phyloP scores from a whole-genome alignment of 2,329 filamentous ascomycete genomes.

The Metarhizium rileyi region DNA sequence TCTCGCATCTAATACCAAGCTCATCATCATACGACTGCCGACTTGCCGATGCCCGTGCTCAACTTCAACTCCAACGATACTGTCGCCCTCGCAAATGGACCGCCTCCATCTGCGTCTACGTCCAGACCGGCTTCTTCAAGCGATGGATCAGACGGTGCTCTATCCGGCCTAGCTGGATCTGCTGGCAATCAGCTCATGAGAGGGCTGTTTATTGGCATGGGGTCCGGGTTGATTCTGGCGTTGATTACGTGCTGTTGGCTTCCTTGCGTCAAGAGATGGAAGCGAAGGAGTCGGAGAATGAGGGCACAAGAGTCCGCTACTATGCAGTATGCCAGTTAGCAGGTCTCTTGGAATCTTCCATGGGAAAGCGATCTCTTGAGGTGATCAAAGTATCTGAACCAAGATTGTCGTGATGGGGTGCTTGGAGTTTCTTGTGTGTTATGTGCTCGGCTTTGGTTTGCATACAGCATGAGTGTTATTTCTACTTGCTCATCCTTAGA shows the following conservation, averaged over 20 bases:
- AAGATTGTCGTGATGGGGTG: too few relatives aligned
- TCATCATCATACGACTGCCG: background rate
- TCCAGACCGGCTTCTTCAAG: background rate
- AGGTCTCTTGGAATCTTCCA: background rate
- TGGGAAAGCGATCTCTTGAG: too few relatives aligned
- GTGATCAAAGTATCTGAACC: too few relatives aligned
- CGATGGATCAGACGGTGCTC: background rate
- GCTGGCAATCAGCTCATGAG: background rate
- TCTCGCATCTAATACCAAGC: background rate
- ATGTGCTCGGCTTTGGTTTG: too few relatives aligned
- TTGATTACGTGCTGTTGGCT: constrained; percentile 2
- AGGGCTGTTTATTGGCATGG: constrained; percentile 2
- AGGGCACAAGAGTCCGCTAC: background rate
- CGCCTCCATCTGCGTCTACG: background rate
- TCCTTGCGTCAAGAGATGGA: background rate
- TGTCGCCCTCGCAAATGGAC: background rate
- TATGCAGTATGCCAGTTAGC: background rate
- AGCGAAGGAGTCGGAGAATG: background rate
- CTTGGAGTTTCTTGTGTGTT: too few relatives aligned
- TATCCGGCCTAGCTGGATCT: background rate
- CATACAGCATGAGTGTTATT: too few relatives aligned
- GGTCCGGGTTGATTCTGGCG: background rate
- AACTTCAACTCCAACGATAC: background rate
- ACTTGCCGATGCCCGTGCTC: background rate
- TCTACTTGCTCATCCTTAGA: too few relatives aligned